Evolutionary conservation across 345 rosid species (phyloP).

Genomic region (Brassica carinata): DNA sequence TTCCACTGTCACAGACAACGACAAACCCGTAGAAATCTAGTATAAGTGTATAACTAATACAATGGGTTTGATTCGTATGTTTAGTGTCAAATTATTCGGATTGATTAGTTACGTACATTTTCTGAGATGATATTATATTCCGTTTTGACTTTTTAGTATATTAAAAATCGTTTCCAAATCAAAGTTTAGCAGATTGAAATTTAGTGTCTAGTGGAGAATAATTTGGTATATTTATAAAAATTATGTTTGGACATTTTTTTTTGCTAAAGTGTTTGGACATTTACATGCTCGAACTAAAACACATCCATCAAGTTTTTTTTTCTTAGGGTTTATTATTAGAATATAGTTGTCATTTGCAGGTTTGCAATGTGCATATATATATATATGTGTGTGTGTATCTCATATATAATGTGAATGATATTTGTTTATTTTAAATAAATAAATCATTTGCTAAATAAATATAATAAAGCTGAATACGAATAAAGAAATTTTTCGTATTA

Average conservation of each 20-base stretch:
- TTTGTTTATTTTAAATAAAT: not conserved
- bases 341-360: not conserved
- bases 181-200: not conserved
- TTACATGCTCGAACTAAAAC: not conserved
- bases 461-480: not conserved
- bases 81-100: not conserved
- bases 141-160: not conserved
- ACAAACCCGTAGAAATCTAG: not conserved
- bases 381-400: not conserved
- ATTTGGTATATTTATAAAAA: not conserved
- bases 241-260: not conserved
- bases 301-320: not conserved
- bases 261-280: not conserved
- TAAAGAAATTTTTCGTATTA: not conserved
- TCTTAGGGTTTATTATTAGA: not conserved
- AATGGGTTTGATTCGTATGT: not conserved
- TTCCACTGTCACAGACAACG: constrained; percentile 22
- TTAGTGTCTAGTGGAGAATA: not conserved
- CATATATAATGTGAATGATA: not conserved
- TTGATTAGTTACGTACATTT: not conserved
- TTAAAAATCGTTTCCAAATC: not conserved
- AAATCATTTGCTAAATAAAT: not conserved
- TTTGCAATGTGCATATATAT: not conserved
- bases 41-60: not conserved
- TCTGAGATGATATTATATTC: not conserved